These are phyloP conservation scores for Pseudogymnoascus sp. DNA, from an alignment of 2,329 filamentous ascomycete genomes.

Conservation along the genomic window DNA sequence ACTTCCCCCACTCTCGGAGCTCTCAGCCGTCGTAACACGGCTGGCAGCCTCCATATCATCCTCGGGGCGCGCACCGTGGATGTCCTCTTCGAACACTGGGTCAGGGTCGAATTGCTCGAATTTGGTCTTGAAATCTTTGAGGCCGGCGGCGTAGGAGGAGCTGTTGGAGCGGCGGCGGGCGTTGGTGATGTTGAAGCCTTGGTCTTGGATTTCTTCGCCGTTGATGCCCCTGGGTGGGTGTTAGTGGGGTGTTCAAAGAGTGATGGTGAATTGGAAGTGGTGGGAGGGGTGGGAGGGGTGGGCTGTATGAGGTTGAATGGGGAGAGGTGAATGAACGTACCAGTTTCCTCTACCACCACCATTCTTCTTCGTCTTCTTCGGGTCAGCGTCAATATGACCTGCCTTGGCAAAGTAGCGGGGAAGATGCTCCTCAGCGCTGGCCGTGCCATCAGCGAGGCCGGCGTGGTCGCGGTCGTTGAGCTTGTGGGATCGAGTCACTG, in stretches of 20 bases:
- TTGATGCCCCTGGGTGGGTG: conserved; percentile 59
- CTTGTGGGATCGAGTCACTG: conserved; percentile 98
- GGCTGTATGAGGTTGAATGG: too few relatives aligned
- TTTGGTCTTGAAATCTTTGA: conserved; percentile 87
- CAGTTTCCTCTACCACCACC: conserved; percentile 89
- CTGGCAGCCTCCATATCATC: conserved; percentile 20
- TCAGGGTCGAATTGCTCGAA: conserved; percentile 86
- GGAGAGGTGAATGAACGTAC: conserved; percentile 43
- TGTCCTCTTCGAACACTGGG: conserved; percentile 80
- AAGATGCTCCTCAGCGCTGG: conserved; percentile 59
- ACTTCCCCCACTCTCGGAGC: conserved; percentile 18
- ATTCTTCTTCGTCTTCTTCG: conserved; percentile 95
- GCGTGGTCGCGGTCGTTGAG: conserved; percentile 86
- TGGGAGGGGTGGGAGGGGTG: neutral
- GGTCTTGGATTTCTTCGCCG: conserved; percentile 77
- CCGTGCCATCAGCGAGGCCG: conserved; percentile 65
- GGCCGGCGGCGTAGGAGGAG: conserved; percentile 59
- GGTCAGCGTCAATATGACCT: conserved; percentile 71
- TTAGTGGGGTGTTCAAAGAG: conserved; percentile 12
- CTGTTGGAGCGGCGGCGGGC: conserved; percentile 88
- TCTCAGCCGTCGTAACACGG: conserved; percentile 25
- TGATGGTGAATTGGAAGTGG: neutral
- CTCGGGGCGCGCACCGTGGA: conserved; percentile 54
- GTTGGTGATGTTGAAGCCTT: conserved; percentile 75
- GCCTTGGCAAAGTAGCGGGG: conserved; percentile 91